Evolutionary conservation across 345 rosid genomes (phyloP), one percentile per base, ranked within the genome.

Genomic region (Moringa oleifera): DNA sequence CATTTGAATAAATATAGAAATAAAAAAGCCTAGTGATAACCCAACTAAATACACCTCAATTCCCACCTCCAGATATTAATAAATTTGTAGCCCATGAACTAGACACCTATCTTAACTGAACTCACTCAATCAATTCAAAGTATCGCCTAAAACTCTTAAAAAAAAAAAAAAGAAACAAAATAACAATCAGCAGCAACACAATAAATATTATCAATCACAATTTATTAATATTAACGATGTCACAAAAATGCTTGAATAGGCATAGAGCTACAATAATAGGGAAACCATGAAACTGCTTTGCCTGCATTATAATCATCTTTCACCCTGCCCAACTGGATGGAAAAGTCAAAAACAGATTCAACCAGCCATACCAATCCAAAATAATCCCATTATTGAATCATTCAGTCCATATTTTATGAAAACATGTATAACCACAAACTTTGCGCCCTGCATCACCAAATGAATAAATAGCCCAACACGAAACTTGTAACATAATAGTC

Each of bases 321-420:
- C 9, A 6, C 20, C 25, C 41, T 15, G 16, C 54, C 28, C 53
- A 67, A 53, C 18, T 23, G 21, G 20, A 59, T 12, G 17, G 1
- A 21, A 54, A 58, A 46, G 23, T 11, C 20, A 31, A 51, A 68
- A 49, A 59, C 63, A 64, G 62, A 54, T 58, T 68, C 31, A 65
- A 58, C 23, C 4, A 73, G 46, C 0, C 46, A 67, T 28, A 46
- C 31, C 31, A 47, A 63, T 56, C 22, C 9, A 22, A 68, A 54
- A 23, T 9, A 54, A 53, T 58, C 53, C 51, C 59, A 9, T 33
- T 20, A 57, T 31, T 41, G 36, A 57, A 50, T 53, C n/a, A 4
- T 51, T 36, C 53, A 16, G 21, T 46, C 24, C 65, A 61, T 62
- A 65, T 72, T 63, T 64, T 52, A 54, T 7, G 58, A 7, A 23